Evolutionary conservation across 345 rosid genomes (phyloP), one percentile per base, ranked within the genome.

Genomic region (Gossypium bickii): DNA sequence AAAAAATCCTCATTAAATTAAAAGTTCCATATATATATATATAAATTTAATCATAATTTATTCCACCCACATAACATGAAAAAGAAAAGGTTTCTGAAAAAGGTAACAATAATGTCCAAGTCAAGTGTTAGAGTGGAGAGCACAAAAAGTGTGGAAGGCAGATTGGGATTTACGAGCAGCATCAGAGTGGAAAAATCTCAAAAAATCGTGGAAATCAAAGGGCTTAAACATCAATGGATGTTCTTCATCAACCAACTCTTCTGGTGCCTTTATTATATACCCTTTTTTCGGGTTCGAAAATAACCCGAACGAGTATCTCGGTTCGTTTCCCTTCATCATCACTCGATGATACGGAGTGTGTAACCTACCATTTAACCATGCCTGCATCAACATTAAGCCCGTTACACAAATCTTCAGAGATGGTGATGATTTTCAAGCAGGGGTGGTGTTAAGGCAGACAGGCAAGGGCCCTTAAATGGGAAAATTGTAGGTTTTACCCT

Each of bases 191-290:
- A 16, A 69, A 59, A 51, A 69, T 17, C 2, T 3, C 75, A 72
- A 58, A 51, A 38, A 77, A 16, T 63, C 65, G 2, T 9, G 2
- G 41, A 16, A 45, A 3, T 77, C 75, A 17, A 57, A 70, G 13
- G 82, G 73, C 69, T 70, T 71, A 72, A 52, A 79, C 12, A 57
- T 41, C 7, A 43, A 47, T 4, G 83, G 83, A 11, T 80, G 77
- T 41, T 60, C 60, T 17, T 60, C 71, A 29, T 76, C 66, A 0
- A 76, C 77, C 1, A 73, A 3, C 68, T 80, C 77, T 4, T 51
- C 48, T 10, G 72, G 7, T 45, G 80, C 18, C 47, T 71, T 58
- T 3, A 51, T 62, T 17, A 22, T 70, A 18, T n/a, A 79, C 1
- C 60, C 73, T 55, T 48, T 56, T 51, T 51, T 49, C 2, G 69